These are phyloP conservation scores for Cutaneotrichosporon daszewskae DNA, from an alignment of 1,284 basidiomycete species.

Conservation along the genomic window DNA sequence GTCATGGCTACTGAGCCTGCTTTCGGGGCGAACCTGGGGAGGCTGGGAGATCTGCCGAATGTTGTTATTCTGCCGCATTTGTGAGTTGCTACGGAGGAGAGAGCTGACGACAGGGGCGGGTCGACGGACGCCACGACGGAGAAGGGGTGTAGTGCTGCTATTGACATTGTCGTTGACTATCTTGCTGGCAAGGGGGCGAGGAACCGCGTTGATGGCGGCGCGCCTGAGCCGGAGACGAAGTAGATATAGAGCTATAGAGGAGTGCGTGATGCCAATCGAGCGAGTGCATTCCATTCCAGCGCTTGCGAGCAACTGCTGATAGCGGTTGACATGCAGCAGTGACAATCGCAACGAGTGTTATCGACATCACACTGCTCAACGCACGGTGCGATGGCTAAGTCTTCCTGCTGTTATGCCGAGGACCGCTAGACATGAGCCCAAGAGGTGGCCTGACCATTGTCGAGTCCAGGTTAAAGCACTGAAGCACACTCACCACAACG, in stretches of 20 bases:
- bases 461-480: no score
- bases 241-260: not conserved
- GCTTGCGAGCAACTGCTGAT: no score
- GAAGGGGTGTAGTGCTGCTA: constrained; percentile 31
- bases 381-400: no score
- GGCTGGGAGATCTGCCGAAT: constrained; percentile 30
- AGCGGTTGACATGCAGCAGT: no score
- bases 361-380: no score
- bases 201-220: constrained; percentile 24
- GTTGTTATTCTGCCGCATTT: constrained; percentile 39
- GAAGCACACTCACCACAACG: no score
- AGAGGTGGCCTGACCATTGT: no score
- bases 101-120: constrained; percentile 24
- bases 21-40: constrained; percentile 28
- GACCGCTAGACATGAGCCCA: no score
- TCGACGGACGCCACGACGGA: constrained; percentile 30
- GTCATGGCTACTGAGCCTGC: constrained; percentile 49
- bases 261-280: no score
- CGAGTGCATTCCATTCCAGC: no score
- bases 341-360: no score
- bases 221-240: not conserved
- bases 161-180: constrained; percentile 37
- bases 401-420: no score
- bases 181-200: constrained; percentile 30
- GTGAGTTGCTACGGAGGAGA: constrained; percentile 13